phyloP scores from a whole-genome alignment of 1,139 yeast genomes.

The Geotrichum restrictum region DNA sequence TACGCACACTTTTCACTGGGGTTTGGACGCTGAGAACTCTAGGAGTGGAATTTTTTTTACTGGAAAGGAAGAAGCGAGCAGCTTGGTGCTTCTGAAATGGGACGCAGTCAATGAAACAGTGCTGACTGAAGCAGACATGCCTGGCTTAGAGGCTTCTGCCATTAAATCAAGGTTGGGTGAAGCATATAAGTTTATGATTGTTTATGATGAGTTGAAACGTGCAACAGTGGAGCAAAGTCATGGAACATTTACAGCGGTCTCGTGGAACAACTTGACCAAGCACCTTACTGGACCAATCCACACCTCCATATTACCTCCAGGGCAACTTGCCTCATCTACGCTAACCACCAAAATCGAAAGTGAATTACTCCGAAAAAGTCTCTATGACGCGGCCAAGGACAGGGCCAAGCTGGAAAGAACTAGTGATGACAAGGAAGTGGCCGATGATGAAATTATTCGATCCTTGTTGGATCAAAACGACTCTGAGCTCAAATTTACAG shows the following conservation, averaged over 20 bases:
- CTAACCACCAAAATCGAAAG: slow-evolving; percentile 44
- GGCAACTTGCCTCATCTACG: slow-evolving; percentile 36
- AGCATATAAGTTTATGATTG: slow-evolving; percentile 37
- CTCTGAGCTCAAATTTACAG: slow-evolving; percentile 38
- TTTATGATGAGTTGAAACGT: slow-evolving; percentile 20
- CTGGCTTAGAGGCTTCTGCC: slow-evolving; percentile 35
- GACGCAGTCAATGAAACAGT: slow-evolving; percentile 32
- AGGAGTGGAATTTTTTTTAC: slow-evolving; percentile 36
- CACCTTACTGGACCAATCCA: slow-evolving; percentile 26
- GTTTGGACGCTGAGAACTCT: slow-evolving; percentile 31
- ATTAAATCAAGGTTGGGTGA: slow-evolving; percentile 31
- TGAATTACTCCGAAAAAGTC: slow-evolving; percentile 34
- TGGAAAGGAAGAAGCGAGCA: slow-evolving; percentile 27
- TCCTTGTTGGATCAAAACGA: slow-evolving; percentile 37
- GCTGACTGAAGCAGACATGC: slow-evolving; percentile 31
- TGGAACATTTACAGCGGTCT: not conserved
- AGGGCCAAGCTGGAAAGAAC: slow-evolving; percentile 18
- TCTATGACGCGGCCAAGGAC: slow-evolving; percentile 30
- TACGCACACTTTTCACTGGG: slow-evolving; percentile 42
- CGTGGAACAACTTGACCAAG: slow-evolving; percentile 33
- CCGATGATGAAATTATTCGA: slow-evolving; percentile 34
- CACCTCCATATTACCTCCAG: slow-evolving; percentile 29
- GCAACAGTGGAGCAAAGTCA: slow-evolving; percentile 5
- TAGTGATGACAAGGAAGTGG: slow-evolving; percentile 21
- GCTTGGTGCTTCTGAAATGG: slow-evolving; percentile 33